Conservation (phyloP, 164 flowering plant species). For the Aristolochia californica region DNA sequence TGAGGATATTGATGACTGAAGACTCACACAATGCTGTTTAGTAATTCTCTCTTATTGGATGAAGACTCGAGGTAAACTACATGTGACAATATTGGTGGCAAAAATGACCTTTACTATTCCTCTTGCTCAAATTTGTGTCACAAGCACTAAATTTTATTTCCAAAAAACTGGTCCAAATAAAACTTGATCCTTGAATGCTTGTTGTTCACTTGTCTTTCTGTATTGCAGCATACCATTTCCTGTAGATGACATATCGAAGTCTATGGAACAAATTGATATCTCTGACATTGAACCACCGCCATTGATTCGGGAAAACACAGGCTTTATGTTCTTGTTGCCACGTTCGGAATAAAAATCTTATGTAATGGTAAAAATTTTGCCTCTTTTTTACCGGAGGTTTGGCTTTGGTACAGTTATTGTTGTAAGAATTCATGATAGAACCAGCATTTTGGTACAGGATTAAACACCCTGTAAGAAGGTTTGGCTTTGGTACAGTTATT, state of each 20-base stretch:
- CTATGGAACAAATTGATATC: constrained; percentile 83
- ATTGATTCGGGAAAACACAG: constrained; percentile 82
- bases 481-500: too few relatives aligned
- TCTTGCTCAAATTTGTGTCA: too few relatives aligned
- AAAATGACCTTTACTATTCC: not conserved
- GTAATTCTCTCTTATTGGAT: constrained; percentile 57
- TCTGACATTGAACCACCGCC: constrained; percentile 85
- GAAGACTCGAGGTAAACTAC: constrained; percentile 51
- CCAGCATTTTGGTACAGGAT: too few relatives aligned
- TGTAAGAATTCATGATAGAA: too few relatives aligned
- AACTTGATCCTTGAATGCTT: not conserved
- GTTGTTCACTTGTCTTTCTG: not conserved
- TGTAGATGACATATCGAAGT: constrained; percentile 89
- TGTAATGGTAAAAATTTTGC: too few relatives aligned
- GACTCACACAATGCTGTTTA: constrained; percentile 57
- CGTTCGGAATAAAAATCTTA: constrained; percentile 30
- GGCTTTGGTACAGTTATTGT: too few relatives aligned
- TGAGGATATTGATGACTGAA: constrained; percentile 68
- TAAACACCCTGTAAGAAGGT: too few relatives aligned
- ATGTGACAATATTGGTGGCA: not conserved
- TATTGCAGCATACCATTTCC: constrained; percentile 88
- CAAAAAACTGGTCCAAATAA: too few relatives aligned
- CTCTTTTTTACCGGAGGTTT: too few relatives aligned
- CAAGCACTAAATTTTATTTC: too few relatives aligned
- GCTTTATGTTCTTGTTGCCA: constrained; percentile 82